A percentile compares a stretch with the other conserved stretches of the same genome.
These are phyloP conservation scores for Capsaspora owczarzaki DNA, from an alignment of 78 protist species.

Conservation along the genomic window DNA sequence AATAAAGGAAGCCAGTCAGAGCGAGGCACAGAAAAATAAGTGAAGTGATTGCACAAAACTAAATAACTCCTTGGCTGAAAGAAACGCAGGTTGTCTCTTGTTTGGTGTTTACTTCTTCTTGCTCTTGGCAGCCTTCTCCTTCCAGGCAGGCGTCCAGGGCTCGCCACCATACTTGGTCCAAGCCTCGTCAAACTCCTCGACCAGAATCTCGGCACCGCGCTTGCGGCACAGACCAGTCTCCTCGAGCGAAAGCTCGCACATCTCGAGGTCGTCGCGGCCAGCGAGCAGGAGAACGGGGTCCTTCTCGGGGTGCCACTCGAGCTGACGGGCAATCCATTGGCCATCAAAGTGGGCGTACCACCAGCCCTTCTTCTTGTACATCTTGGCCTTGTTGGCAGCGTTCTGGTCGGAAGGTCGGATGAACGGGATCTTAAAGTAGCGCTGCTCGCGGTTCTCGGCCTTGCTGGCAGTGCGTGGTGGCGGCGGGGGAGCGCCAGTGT, in stretches of 20 bases:
- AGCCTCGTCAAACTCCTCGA: neutral
- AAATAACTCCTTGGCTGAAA: too few relatives aligned
- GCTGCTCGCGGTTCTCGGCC: neutral
- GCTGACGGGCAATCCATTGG: neutral
- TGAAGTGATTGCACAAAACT: too few relatives aligned
- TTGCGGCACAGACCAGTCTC: conserved; percentile 8
- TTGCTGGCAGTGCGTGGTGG: neutral
- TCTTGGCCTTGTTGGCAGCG: neutral
- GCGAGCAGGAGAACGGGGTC: neutral
- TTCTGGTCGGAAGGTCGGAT: neutral
- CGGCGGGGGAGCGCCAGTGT: neutral
- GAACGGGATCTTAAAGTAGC: conserved; percentile 5
- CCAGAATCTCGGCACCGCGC: neutral
- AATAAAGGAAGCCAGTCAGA: too few relatives aligned
- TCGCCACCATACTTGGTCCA: neutral
- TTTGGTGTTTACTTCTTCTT: too few relatives aligned
- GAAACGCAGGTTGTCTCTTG: too few relatives aligned
- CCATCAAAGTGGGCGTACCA: conserved; percentile 14
- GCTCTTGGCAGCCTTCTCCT: too few relatives aligned
- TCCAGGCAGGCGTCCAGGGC: neutral
- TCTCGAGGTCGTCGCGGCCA: conserved; percentile 6
- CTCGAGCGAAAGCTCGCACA: conserved; percentile 9
- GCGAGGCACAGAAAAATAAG: too few relatives aligned
- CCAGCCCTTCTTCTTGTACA: neutral
- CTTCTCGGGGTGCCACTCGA: neutral